These are phyloP conservation scores for Boletus sensibilis DNA, from an alignment of 768 basidiomycete species.

Conservation along the genomic window DNA sequence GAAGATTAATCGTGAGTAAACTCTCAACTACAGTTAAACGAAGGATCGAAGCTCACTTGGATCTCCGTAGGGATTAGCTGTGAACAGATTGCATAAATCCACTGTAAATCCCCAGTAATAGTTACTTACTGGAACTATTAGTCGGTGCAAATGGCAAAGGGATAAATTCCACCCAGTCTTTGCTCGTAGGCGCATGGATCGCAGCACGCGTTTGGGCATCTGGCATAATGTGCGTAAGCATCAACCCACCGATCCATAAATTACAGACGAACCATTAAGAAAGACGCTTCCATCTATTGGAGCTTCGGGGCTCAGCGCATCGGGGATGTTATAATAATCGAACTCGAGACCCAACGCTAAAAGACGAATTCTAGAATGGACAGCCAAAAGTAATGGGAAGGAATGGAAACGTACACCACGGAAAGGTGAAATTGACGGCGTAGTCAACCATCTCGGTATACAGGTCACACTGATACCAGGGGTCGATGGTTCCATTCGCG, in stretches of 20 bases:
- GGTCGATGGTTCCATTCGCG: slow-evolving; percentile 56
- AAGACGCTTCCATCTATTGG: no score
- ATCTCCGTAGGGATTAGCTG: slow-evolving; percentile 21
- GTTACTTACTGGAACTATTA: slow-evolving; percentile 9
- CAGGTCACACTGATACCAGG: slow-evolving; percentile 61
- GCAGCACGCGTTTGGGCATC: slow-evolving; percentile 54
- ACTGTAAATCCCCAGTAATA: background rate
- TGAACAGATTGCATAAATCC: background rate
- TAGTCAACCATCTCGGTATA: slow-evolving; percentile 66
- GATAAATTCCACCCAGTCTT: slow-evolving; percentile 39
- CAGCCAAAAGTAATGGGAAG: no score
- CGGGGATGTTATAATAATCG: background rate
- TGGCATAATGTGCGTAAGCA: slow-evolving; percentile 19
- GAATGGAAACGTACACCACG: slow-evolving; percentile 42
- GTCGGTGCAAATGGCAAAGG: slow-evolving; percentile 23
- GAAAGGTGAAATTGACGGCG: slow-evolving; percentile 66
- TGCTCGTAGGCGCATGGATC: slow-evolving; percentile 67
- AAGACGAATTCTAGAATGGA: background rate
- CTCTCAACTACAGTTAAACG: background rate
- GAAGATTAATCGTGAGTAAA: background rate
- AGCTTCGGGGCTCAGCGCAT: no score
- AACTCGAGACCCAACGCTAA: slow-evolving; percentile 32
- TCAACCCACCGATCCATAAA: slow-evolving; percentile 33
- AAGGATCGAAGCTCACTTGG: slow-evolving; percentile 29
- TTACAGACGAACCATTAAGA: no score